These are phyloP conservation scores for Exophiala viscosa DNA, from an alignment of 2,329 filamentous ascomycete species.

Conservation along the genomic window DNA sequence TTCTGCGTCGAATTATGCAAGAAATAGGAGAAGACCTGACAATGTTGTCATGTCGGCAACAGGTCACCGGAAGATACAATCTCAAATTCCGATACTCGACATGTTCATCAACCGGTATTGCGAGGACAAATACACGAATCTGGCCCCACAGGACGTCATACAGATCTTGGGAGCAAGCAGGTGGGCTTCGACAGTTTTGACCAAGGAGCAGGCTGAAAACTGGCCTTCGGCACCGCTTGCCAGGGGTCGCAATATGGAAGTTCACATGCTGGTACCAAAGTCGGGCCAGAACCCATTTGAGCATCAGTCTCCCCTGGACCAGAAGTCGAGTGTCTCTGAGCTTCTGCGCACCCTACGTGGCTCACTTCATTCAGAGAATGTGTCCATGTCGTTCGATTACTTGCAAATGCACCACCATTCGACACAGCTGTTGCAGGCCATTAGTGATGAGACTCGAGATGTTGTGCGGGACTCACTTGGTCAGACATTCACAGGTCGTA, in stretches of 20 bases:
- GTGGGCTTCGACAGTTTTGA: too few species aligned
- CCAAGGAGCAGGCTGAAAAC: too few species aligned
- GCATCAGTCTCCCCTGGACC: conserved; percentile 3
- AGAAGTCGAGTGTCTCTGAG: conserved; percentile 16
- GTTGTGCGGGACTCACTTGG: too few species aligned
- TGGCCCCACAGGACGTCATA: too few species aligned
- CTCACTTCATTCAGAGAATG: conserved; percentile 37
- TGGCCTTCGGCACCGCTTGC: too few species aligned
- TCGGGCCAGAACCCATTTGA: not conserved
- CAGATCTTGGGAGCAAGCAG: too few species aligned
- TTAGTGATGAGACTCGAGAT: too few species aligned
- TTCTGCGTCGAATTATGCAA: conserved; percentile 33
- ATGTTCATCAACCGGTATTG: conserved; percentile 34
- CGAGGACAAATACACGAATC: too few species aligned
- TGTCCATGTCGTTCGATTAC: conserved; percentile 46
- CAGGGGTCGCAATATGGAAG: too few species aligned
- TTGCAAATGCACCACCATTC: conserved; percentile 37
- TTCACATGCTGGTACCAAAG: too few species aligned
- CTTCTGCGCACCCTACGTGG: conserved; percentile 35
- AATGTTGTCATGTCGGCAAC: conserved; percentile 27
- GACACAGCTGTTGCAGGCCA: too few species aligned
- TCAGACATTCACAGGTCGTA: too few species aligned
- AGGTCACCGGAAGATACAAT: conserved; percentile 33
- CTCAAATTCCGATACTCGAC: conserved; percentile 32
- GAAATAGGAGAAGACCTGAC: conserved; percentile 21